Evolutionary conservation across 164 flowering plant genomes (phyloP).

Genomic region (Warburgia ugandensis): DNA sequence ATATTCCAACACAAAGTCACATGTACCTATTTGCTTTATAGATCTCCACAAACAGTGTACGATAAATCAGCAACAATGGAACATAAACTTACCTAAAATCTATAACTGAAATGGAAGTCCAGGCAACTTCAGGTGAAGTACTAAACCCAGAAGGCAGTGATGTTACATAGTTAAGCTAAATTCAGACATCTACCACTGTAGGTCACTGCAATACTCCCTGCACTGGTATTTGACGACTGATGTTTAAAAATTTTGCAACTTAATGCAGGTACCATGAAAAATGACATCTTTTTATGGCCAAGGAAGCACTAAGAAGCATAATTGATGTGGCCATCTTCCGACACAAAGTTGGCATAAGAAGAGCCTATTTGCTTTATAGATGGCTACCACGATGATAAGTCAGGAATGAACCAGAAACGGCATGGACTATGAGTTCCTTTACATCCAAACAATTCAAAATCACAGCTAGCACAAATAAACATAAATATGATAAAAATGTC

Average conservation of each 20-base stretch:
- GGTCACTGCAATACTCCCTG: too few species aligned
- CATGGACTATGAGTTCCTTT: neutral
- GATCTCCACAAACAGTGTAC: too few species aligned
- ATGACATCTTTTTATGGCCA: too few species aligned
- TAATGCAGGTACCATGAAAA: too few species aligned
- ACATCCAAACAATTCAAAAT: neutral
- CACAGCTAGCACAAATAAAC: neutral
- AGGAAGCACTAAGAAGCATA: neutral
- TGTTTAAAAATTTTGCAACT: neutral
- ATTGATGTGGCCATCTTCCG: conserved; percentile 37
- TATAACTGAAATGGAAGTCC: too few species aligned
- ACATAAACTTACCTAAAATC: too few species aligned
- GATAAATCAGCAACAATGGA: too few species aligned
- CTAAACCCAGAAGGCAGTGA: neutral
- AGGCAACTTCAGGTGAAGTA: too few species aligned
- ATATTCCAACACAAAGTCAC: too few species aligned
- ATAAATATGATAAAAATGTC: neutral
- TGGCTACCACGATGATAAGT: conserved; percentile 8
- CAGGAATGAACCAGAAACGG: neutral
- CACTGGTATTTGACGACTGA: neutral
- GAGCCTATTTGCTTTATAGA: conserved; percentile 15
- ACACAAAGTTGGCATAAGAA: conserved; percentile 16
- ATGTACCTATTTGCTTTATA: too few species aligned
- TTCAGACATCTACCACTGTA: too few species aligned
- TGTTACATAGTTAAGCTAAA: too few species aligned